phyloP scores from a whole-genome alignment of 192 early-diverging fungal genomes.

The Gonapodya sp. region DNA sequence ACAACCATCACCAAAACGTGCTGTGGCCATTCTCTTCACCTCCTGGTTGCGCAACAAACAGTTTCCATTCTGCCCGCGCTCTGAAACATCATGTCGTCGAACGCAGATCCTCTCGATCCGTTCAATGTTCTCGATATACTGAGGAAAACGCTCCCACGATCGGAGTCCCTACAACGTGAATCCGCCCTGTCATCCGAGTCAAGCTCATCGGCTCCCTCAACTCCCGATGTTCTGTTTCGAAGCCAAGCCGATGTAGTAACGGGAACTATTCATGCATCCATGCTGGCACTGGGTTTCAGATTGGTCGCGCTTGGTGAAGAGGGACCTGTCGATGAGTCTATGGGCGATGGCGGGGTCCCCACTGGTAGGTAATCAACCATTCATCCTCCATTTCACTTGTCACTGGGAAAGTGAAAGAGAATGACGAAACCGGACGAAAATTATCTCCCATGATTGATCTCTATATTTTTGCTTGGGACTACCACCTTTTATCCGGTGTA shows the following conservation, averaged over 20 bases:
- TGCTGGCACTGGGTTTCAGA: conserved; percentile 52
- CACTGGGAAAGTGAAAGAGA: neutral
- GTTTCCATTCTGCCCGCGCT: no score
- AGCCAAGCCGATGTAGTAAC: conserved; percentile 37
- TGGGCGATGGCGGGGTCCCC: neutral
- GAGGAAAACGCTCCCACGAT: neutral
- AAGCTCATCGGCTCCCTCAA: neutral
- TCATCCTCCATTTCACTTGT: no score
- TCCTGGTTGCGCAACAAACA: no score
- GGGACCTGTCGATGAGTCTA: conserved; percentile 13
- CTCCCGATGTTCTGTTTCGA: conserved; percentile 16
- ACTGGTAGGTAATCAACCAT: no score
- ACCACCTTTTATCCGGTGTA: conserved; percentile 8
- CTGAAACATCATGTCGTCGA: neutral
- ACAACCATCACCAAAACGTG: no score
- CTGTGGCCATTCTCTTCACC: no score
- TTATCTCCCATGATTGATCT: neutral
- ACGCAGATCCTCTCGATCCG: neutral
- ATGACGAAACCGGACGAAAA: neutral
- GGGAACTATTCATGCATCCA: conserved; percentile 42
- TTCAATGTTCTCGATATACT: neutral
- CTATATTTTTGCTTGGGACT: neutral
- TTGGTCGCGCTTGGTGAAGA: conserved; percentile 53
- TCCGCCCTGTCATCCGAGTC: neutral
- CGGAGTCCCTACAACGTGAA: neutral